phyloP scores from a whole-genome alignment of 495 filamentous ascomycete species.

The Pseudevernia furfuracea region DNA sequence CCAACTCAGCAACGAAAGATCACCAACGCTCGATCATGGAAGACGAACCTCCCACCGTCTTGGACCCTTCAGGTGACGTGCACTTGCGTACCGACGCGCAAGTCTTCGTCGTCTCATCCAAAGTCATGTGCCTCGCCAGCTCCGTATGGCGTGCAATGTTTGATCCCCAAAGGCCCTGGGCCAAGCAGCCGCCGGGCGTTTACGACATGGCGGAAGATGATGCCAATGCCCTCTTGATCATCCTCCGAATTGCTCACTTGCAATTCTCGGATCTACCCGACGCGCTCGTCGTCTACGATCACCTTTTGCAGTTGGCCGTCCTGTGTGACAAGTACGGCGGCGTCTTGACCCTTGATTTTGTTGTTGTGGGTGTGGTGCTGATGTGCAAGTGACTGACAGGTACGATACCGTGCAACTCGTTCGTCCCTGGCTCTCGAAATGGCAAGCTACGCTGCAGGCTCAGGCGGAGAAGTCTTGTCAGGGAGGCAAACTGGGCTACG shows the following conservation, averaged over 20 bases:
- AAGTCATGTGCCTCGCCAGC: conserved; percentile 8
- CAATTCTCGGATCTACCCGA: neutral
- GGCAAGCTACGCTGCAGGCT: neutral
- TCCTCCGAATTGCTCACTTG: conserved; percentile 10
- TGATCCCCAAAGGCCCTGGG: neutral
- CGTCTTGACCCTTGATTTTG: neutral
- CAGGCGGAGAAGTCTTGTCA: neutral
- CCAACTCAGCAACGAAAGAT: too few relatives aligned
- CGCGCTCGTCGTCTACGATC: neutral
- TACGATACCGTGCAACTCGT: conserved; percentile 5
- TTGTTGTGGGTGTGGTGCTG: neutral
- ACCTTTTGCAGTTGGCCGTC: conserved; percentile 1
- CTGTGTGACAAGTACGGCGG: conserved; percentile 8
- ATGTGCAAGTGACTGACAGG: neutral
- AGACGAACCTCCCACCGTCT: neutral
- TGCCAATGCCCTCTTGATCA: neutral
- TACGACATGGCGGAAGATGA: neutral
- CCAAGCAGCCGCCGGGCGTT: neutral
- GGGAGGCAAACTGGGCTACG: neutral
- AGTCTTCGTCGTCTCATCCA: conserved; percentile 10
- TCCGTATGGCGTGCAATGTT: conserved; percentile 11
- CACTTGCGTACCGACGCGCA: neutral
- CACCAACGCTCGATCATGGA: too few relatives aligned
- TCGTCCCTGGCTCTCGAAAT: neutral
- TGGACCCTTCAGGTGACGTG: neutral